A percentile compares a stretch with the other conserved stretches of the same genome.
Evolutionary conservation across 106 monocot genomes (phyloP).

Genomic region (Dactylorhiza incarnata): DNA sequence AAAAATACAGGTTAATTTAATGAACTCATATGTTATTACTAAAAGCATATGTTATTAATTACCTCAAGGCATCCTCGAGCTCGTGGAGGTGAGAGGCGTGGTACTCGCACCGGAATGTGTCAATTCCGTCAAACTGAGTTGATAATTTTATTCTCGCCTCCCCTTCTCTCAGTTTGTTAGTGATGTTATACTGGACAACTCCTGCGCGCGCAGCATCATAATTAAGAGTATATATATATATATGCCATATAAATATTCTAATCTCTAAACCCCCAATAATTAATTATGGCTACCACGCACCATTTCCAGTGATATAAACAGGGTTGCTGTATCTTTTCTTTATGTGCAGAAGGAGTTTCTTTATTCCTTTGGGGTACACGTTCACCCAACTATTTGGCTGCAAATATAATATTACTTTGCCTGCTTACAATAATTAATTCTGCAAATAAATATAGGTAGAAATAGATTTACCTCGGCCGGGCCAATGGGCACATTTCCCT

Average conservation of each 20-base stretch:
- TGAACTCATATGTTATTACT: too few relatives aligned
- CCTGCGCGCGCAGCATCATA: too few relatives aligned
- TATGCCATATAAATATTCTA: too few relatives aligned
- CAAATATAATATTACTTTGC: not conserved
- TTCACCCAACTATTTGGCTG: not conserved
- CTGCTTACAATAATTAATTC: not conserved
- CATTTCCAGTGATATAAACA: slow-evolving; percentile 48
- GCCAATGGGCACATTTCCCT: not conserved
- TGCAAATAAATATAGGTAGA: not conserved
- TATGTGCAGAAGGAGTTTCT: slow-evolving; percentile 27
- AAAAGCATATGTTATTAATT: not conserved
- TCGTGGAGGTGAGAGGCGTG: not conserved
- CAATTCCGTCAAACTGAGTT: too few relatives aligned
- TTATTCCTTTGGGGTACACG: slow-evolving; percentile 19
- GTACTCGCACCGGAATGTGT: not conserved
- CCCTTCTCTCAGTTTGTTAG: too few relatives aligned
- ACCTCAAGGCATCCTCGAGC: not conserved
- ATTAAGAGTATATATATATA: too few relatives aligned
- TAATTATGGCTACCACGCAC: not conserved
- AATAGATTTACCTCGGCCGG: not conserved
- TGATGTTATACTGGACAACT: too few relatives aligned
- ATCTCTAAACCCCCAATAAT: too few relatives aligned
- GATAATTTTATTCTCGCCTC: too few relatives aligned
- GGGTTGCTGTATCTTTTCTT: slow-evolving; percentile 38
- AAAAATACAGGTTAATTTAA: too few relatives aligned